Base-by-base conservation (phyloP, 495 filamentous ascomycete species). In the Penicillium diatomitis region DNA sequence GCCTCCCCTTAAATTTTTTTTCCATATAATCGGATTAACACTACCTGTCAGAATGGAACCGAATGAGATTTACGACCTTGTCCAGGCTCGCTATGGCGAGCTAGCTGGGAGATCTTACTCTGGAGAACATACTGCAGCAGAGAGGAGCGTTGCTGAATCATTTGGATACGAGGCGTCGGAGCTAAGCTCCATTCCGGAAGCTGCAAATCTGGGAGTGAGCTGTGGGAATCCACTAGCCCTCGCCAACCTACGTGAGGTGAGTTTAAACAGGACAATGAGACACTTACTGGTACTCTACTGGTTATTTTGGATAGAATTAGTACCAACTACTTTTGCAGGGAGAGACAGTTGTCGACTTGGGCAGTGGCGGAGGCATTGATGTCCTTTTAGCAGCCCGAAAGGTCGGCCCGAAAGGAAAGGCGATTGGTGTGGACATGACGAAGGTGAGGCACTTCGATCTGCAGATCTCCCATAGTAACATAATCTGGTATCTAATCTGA, bases 391-490 rank as follows among this genome's bases (percentile, higher is more conserved):
- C 81, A 20, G 70, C 78, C 4, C 60, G 63, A 40, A 79, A 75
- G 48, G 74, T 86, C 8, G 82, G 82, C 0, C 41, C 52, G 0
- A 61, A 55, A 3, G 83, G 83, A 4, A 63, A 62, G 6, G 79
- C 71, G 2, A 80, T 84, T 45, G 84, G 83, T 10, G 63, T 86
- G 20, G 84, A 87, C 61, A 86, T 86, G 76, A 85, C 74, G 51
- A 68, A 81, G 55, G 80, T 78, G 10, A 38, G 37, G 8, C 6
- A n/a, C n/a, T n/a, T n/a, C n/a, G n/a, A n/a, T n/a, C n/a, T n/a
- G n/a, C n/a, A n/a, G n/a, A n/a, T n/a, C 37, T 38, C 37, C 37
- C 5, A 37, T 37, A 37, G 37, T 38, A 38, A 38, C 37, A 11
- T 38, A 38, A 11, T 38, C 37, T 10, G 37, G 10, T 38, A 38